Evolutionary conservation across 2,329 filamentous ascomycete species (phyloP).

Genomic region (Diaporthe caulivora): DNA sequence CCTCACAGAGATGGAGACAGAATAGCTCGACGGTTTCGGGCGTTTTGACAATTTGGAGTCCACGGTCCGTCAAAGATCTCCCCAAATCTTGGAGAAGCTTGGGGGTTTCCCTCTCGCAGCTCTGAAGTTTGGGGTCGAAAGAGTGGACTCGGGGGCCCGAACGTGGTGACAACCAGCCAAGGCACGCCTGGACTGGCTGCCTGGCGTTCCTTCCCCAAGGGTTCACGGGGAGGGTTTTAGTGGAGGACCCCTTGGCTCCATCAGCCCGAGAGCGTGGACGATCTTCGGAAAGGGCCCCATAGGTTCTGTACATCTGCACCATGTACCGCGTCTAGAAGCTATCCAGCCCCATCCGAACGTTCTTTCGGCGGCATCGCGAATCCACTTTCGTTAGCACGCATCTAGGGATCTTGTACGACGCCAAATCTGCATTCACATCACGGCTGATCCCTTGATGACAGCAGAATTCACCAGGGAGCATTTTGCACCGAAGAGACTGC

Average conservation of each 20-base stretch:
- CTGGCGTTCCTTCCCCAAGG: slow-evolving; percentile 34
- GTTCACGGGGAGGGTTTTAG: slow-evolving; percentile 30
- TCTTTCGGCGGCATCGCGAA: slow-evolving; percentile 38
- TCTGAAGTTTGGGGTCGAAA: slow-evolving; percentile 37
- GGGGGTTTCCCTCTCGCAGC: slow-evolving; percentile 35
- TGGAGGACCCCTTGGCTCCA: slow-evolving; percentile 36
- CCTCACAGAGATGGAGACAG: slow-evolving; percentile 37
- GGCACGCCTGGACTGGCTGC: slow-evolving; percentile 14
- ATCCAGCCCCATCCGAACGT: slow-evolving; percentile 35
- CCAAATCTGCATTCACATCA: slow-evolving; percentile 37
- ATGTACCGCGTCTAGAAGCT: slow-evolving; percentile 38
- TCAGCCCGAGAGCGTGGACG: slow-evolving; percentile 38
- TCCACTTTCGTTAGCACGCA: slow-evolving; percentile 39
- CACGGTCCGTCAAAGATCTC: slow-evolving; percentile 38
- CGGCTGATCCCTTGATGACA: slow-evolving; percentile 22
- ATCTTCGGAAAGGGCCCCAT: slow-evolving; percentile 37
- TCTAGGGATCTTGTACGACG: slow-evolving; percentile 38
- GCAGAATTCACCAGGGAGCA: background rate
- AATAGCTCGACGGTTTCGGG: slow-evolving; percentile 31
- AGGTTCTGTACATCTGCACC: slow-evolving; percentile 35
- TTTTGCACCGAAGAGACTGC: background rate
- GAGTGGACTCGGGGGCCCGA: slow-evolving; percentile 34
- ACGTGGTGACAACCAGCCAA: slow-evolving; percentile 22
- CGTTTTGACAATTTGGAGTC: slow-evolving; percentile 35
- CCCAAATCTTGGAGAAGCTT: slow-evolving; percentile 40